These are phyloP conservation scores for Pseudogymnoascus sp. DNA, from an alignment of 2,329 filamentous ascomycete species.

Conservation along the genomic window DNA sequence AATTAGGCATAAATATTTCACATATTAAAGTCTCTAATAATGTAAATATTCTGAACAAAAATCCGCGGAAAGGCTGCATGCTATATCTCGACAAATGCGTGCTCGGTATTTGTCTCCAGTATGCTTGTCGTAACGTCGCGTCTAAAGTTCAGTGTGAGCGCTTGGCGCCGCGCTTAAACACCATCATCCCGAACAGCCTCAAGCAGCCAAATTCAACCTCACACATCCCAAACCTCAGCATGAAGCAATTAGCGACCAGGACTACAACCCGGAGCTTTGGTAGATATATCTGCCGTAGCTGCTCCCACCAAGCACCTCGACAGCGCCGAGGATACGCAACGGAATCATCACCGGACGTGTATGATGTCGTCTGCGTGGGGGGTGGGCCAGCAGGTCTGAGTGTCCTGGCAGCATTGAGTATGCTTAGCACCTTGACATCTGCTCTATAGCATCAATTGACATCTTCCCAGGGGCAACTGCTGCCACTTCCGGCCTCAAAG, in stretches of 20 bases:
- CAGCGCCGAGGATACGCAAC: constrained; percentile 21
- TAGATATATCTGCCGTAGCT: constrained; percentile 21
- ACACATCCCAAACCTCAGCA: not conserved
- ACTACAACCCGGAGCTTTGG: constrained; percentile 13
- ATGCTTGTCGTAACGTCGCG: not conserved
- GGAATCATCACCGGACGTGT: constrained; percentile 21
- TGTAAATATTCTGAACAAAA: not conserved
- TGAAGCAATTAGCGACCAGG: constrained; percentile 2
- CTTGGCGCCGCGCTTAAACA: constrained; percentile 2
- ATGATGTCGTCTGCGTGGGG: constrained; percentile 30
- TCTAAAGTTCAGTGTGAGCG: not conserved
- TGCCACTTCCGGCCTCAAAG: constrained; percentile 64
- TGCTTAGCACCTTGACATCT: constrained; percentile 22
- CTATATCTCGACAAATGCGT: not conserved
- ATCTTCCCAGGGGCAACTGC: constrained; percentile 59
- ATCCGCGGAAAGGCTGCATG: not conserved
- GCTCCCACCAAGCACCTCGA: constrained; percentile 20
- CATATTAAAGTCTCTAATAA: not conserved
- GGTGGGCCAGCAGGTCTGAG: constrained; percentile 59
- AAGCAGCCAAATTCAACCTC: not conserved
- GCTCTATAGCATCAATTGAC: not conserved
- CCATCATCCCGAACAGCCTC: not conserved
- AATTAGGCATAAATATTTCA: not conserved
- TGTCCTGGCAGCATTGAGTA: constrained; percentile 68
- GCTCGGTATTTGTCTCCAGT: not conserved